Conservation (phyloP, 306 rosid species). For the Lablab purpureus region DNA sequence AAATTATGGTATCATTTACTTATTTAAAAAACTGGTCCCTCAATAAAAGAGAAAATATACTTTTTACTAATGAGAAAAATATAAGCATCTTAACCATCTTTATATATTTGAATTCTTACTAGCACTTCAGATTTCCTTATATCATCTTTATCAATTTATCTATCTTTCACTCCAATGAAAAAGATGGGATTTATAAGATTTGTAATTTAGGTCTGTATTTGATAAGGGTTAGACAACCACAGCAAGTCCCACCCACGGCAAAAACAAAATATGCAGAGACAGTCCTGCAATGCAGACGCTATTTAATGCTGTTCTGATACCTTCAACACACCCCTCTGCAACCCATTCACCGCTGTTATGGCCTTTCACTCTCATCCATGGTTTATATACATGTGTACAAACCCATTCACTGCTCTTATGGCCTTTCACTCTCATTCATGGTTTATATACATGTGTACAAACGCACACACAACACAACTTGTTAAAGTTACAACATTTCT, state of each 20-base stretch:
- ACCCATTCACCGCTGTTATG: conserved; percentile 8
- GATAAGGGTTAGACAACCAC: not conserved
- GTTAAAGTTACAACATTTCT: conserved; percentile 11
- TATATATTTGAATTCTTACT: too few relatives aligned
- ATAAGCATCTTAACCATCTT: too few relatives aligned
- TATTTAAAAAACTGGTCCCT: too few relatives aligned
- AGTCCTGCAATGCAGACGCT: conserved; percentile 19
- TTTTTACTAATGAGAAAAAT: too few relatives aligned
- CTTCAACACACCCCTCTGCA: conserved; percentile 28
- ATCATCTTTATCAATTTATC: too few relatives aligned
- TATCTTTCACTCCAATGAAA: not conserved
- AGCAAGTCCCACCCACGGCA: conserved; percentile 52
- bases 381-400: too few relatives aligned
- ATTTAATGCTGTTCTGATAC: conserved; percentile 46
- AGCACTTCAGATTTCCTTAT: too few relatives aligned
- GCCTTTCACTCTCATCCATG: conserved; percentile 10
- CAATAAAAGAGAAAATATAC: too few relatives aligned
- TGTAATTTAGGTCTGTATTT: not conserved
- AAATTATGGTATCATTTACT: too few relatives aligned
- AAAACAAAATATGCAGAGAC: conserved; percentile 38
- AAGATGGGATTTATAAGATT: not conserved
- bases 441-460: not conserved
- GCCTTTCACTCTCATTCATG: too few relatives aligned
- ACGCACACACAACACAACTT: not conserved
- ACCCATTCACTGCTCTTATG: too few relatives aligned